These are phyloP conservation scores for Cadophora sp. DNA, from an alignment of 2,329 filamentous ascomycete genomes.

Conservation along the genomic window DNA sequence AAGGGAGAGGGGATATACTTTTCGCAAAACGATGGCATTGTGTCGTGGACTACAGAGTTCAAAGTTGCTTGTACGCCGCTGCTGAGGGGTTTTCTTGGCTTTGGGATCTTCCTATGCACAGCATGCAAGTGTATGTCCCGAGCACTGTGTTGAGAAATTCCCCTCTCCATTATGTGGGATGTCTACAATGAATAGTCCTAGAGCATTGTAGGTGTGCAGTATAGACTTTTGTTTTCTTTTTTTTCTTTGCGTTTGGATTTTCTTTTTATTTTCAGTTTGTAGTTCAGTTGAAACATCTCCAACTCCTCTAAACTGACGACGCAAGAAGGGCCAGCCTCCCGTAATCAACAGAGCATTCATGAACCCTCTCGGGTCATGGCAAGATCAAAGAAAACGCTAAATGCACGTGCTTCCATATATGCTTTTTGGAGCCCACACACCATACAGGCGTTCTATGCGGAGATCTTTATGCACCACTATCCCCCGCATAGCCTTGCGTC, in stretches of 20 bases:
- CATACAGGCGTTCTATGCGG: not conserved
- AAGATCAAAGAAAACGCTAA: too few species aligned
- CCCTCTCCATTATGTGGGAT: too few species aligned
- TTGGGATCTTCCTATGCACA: not conserved
- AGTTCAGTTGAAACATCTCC: not conserved
- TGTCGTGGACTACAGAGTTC: not conserved
- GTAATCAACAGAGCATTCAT: not conserved
- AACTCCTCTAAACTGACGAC: not conserved
- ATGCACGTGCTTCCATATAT: not conserved
- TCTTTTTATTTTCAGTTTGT: not conserved
- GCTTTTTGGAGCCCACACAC: slow-evolving; percentile 3
- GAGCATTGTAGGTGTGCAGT: too few species aligned
- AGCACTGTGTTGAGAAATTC: too few species aligned
- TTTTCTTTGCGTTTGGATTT: not conserved
- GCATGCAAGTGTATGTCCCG: too few species aligned
- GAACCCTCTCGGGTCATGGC: not conserved
- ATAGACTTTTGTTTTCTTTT: too few species aligned
- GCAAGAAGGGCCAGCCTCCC: not conserved
- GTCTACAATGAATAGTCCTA: too few species aligned
- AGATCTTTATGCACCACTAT: not conserved
- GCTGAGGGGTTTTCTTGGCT: too few species aligned
- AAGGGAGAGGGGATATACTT: not conserved
- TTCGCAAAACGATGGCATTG: not conserved
- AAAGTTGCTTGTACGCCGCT: too few species aligned
- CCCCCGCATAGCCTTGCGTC: not conserved